Evolutionary conservation across 768 basidiomycete genomes (phyloP).

Genomic region (Termitomyces bulborhizus): DNA sequence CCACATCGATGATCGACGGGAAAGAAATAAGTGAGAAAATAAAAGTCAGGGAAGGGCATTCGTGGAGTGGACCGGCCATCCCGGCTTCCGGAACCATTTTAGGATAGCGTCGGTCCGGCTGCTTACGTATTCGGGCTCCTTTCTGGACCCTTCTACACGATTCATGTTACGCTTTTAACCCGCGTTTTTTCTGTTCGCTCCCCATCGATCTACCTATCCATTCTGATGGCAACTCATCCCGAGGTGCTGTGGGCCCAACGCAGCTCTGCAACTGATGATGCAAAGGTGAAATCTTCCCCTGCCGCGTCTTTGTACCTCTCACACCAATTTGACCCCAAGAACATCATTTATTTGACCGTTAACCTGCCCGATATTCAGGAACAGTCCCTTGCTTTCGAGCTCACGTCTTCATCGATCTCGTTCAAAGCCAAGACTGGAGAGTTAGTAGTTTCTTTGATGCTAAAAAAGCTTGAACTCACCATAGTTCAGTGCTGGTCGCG

Average conservation of each 20-base stretch:
- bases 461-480: constrained; percentile 5
- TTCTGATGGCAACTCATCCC: constrained; percentile 56
- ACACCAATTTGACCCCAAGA: constrained; percentile 40
- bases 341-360: constrained; percentile 79
- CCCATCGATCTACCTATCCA: constrained; percentile 4
- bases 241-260: constrained; percentile 96
- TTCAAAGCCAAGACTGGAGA: constrained; percentile 62
- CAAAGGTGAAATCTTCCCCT: constrained; percentile 48
- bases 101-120: neutral
- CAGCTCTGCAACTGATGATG: constrained; percentile 55
- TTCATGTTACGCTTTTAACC: constrained; percentile 9
- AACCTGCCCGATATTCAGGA: constrained; percentile 73
- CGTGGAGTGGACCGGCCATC: neutral
- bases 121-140: constrained; percentile 18
- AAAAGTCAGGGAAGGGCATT: neutral
- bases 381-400: constrained; percentile 48
- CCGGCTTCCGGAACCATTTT: constrained; percentile 7
- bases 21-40: neutral
- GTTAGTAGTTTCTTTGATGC: constrained; percentile 32
- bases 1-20: constrained; percentile 38
- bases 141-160: constrained; percentile 39
- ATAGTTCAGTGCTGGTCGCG: constrained; percentile 26
- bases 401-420: constrained; percentile 51
- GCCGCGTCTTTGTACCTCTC: constrained; percentile 11
- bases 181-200: constrained; percentile 12